Evolutionary conservation across 2,329 filamentous ascomycete genomes (phyloP).

Genomic region (Cyphellophora attinorum): DNA sequence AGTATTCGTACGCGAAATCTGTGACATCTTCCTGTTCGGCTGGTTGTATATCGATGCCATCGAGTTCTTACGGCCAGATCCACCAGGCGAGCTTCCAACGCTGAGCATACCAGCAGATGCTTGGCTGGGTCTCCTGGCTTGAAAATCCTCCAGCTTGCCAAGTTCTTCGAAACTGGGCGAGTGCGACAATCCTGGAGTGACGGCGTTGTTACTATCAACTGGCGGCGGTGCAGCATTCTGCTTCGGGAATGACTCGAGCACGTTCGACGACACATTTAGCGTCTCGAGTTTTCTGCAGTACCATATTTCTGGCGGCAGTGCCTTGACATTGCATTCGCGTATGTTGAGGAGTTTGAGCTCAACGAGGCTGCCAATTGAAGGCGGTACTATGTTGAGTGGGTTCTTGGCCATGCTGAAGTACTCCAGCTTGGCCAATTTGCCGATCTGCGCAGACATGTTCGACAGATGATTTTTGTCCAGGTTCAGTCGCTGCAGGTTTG

Average conservation of each 20-base stretch:
- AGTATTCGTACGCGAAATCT: conserved; percentile 58
- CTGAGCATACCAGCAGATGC: conserved; percentile 67
- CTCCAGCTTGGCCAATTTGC: conserved; percentile 71
- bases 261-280: conserved; percentile 90
- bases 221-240: conserved; percentile 57
- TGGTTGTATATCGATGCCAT: conserved; percentile 72
- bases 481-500: conserved; percentile 76
- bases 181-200: conserved; percentile 42
- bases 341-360: conserved; percentile 82
- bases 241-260: conserved; percentile 84
- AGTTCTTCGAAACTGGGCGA: conserved; percentile 73
- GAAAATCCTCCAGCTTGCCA: conserved; percentile 52
- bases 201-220: conserved; percentile 42
- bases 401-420: conserved; percentile 94
- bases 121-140: conserved; percentile 70
- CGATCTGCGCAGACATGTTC: conserved; percentile 75
- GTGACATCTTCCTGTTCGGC: conserved; percentile 74
- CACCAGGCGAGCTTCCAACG: conserved; percentile 61
- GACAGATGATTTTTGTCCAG: conserved; percentile 95
- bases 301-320: conserved; percentile 90
- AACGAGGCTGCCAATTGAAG: conserved; percentile 76
- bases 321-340: conserved; percentile 84
- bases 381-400: conserved; percentile 69
- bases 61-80: conserved; percentile 64
- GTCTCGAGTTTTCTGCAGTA: conserved; percentile 83